Percentiles rank a stretch among this genome's conserved stretches.
phyloP scores from a whole-genome alignment of 1,284 basidiomycete species.

The Apiotrichum laibachii region DNA sequence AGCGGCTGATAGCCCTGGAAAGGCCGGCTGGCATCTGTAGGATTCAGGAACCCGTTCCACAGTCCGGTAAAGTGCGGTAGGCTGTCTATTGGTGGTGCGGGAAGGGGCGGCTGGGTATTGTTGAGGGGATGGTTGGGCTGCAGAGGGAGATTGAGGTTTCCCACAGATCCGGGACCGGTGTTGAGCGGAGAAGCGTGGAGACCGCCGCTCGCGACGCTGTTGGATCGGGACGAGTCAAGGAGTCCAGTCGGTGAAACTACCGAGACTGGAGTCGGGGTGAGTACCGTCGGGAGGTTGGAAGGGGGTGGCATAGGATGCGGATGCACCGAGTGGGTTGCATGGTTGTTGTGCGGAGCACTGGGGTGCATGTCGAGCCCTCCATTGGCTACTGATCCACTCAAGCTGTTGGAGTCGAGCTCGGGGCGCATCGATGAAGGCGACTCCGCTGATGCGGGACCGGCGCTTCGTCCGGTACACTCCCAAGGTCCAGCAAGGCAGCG shows the following conservation, averaged over 20 bases:
- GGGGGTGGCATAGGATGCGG: too few relatives aligned
- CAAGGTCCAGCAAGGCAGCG: conserved; percentile 27
- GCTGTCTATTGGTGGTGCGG: background rate
- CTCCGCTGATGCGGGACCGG: background rate
- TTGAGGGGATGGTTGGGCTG: background rate
- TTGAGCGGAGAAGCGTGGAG: background rate
- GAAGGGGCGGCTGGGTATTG: background rate
- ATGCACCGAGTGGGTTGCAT: too few relatives aligned
- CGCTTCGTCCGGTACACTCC: conserved; percentile 23
- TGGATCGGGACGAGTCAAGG: background rate
- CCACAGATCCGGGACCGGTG: too few relatives aligned
- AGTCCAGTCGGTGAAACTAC: background rate
- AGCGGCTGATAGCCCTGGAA: conserved; percentile 1
- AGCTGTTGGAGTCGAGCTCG: too few relatives aligned
- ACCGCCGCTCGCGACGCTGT: background rate
- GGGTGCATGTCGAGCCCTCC: too few relatives aligned
- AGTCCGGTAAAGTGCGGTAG: background rate
- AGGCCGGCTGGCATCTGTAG: background rate
- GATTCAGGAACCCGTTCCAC: conserved; percentile 4
- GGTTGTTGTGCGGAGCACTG: too few relatives aligned
- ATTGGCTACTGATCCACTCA: too few relatives aligned
- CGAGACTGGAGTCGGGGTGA: too few relatives aligned
- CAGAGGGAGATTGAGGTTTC: too few relatives aligned
- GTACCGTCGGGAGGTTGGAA: too few relatives aligned
- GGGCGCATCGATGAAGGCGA: background rate